These are phyloP conservation scores for Aspergillus latus DNA, from an alignment of 2,329 filamentous ascomycete genomes.

Conservation along the genomic window DNA sequence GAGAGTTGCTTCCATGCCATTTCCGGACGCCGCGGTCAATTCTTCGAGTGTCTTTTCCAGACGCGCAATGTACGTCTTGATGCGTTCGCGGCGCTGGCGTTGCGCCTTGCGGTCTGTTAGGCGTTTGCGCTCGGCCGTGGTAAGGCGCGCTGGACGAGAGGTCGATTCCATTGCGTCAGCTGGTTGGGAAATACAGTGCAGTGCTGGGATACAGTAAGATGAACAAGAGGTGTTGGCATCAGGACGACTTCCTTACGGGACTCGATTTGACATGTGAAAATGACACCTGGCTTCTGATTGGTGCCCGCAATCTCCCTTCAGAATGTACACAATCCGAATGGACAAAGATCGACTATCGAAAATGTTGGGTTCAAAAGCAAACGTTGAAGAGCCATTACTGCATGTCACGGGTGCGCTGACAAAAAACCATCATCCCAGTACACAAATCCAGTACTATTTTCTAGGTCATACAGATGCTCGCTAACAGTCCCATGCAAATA, in stretches of 20 bases:
- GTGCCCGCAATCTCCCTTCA: conserved; percentile 10
- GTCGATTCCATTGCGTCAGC: too few relatives aligned
- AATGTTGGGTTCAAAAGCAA: too few relatives aligned
- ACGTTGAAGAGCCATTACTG: too few relatives aligned
- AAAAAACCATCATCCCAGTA: background rate
- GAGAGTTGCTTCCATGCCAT: conserved; percentile 11
- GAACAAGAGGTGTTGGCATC: too few relatives aligned
- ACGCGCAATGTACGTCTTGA: conserved; percentile 15
- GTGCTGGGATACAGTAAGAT: too few relatives aligned
- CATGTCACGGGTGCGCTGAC: too few relatives aligned
- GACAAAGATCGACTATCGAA: too few relatives aligned
- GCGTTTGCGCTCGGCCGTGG: conserved; percentile 12
- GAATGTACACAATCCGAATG: too few relatives aligned
- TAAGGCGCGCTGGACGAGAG: background rate
- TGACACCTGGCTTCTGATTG: background rate
- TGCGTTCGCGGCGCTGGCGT: conserved; percentile 15
- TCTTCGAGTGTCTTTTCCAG: conserved; percentile 15
- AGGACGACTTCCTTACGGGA: too few relatives aligned
- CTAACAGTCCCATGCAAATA: conserved; percentile 6
- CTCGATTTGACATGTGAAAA: conserved; percentile 4
- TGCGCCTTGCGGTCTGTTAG: conserved; percentile 17
- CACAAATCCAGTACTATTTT: background rate
- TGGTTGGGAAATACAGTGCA: too few relatives aligned
- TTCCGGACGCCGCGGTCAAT: conserved; percentile 8
- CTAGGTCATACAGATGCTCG: conserved; percentile 1